These are phyloP conservation scores for Melocanna baccifera DNA, from an alignment of 176 grass and related monocot species.

Conservation along the genomic window DNA sequence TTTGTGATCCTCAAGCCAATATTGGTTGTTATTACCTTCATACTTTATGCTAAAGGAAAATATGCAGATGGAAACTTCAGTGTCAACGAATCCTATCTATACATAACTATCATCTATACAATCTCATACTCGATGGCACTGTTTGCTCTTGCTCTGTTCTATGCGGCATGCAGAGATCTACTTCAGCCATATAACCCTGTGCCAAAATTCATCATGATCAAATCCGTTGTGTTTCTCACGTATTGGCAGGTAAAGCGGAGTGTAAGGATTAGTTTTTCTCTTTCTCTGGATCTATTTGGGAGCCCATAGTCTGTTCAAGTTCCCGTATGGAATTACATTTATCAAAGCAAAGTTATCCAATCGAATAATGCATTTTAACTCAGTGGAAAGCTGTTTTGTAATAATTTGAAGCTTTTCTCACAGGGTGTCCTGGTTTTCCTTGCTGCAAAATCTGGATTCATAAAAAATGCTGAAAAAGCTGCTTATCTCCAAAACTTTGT, in stretches of 20 bases:
- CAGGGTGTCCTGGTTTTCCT: slow-evolving; percentile 91
- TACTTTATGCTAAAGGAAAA: slow-evolving; percentile 81
- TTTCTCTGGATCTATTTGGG: neutral
- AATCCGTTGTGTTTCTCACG: slow-evolving; percentile 84
- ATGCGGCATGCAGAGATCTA: slow-evolving; percentile 79
- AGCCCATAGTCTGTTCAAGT: neutral
- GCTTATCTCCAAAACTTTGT: slow-evolving; percentile 83
- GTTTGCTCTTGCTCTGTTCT: slow-evolving; percentile 76
- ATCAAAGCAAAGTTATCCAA: neutral
- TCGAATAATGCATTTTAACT: neutral
- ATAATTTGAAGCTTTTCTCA: slow-evolving; percentile 5
- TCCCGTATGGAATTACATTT: neutral
- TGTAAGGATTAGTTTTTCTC: neutral
- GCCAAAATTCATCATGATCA: slow-evolving; percentile 87
- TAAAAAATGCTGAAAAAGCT: slow-evolving; percentile 72
- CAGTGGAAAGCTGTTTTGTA: neutral
- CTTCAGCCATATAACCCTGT: slow-evolving; percentile 79
- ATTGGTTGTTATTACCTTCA: slow-evolving; percentile 80
- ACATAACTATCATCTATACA: slow-evolving; percentile 83
- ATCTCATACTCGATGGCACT: slow-evolving; percentile 74
- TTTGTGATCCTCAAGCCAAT: slow-evolving; percentile 89
- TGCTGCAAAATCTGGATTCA: slow-evolving; percentile 75
- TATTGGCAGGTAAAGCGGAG: slow-evolving; percentile 76
- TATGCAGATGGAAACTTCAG: slow-evolving; percentile 83
- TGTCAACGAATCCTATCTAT: slow-evolving; percentile 72